Percentiles rank a stretch among this genome's conserved stretches.
These are phyloP conservation scores for Lasiosphaeris hirsuta DNA, from an alignment of 495 filamentous ascomycete species.

Conservation along the genomic window DNA sequence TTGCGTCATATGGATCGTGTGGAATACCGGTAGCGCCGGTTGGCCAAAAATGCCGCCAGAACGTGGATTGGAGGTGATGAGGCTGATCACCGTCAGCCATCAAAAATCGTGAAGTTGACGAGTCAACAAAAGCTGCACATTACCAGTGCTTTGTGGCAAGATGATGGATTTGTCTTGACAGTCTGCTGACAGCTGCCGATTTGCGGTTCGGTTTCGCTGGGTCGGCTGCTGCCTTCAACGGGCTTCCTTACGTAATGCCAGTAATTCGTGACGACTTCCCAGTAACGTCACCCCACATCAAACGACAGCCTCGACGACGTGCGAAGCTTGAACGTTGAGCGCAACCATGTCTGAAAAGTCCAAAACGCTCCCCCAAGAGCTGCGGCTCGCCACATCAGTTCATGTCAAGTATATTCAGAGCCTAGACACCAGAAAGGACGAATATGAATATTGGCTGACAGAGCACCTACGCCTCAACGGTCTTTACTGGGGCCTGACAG, in stretches of 20 bases:
- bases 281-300: neutral
- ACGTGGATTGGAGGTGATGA: no score
- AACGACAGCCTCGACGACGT: neutral
- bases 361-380: slow-evolving; percentile 52
- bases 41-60: no score
- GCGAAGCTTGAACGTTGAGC: neutral
- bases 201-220: no score
- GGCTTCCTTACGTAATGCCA: neutral
- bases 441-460: slow-evolving; percentile 95
- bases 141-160: no score
- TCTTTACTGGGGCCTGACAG: slow-evolving; percentile 92
- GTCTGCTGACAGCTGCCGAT: no score
- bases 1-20: no score
- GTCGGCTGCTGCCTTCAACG: neutral
- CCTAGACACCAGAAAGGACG: slow-evolving; percentile 85
- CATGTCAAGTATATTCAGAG: slow-evolving; percentile 94
- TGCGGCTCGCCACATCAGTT: slow-evolving; percentile 64
- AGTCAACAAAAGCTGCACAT: no score
- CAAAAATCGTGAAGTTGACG: no score
- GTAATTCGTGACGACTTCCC: neutral
- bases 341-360: slow-evolving; percentile 23
- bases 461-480: slow-evolving; percentile 94
- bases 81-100: no score
- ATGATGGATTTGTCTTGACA: no score
- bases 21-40: no score